Percentiles rank a stretch among this genome's conserved stretches.
phyloP scores from a whole-genome alignment of 1,139 yeast genomes.

The Protomyces inouyei region DNA sequence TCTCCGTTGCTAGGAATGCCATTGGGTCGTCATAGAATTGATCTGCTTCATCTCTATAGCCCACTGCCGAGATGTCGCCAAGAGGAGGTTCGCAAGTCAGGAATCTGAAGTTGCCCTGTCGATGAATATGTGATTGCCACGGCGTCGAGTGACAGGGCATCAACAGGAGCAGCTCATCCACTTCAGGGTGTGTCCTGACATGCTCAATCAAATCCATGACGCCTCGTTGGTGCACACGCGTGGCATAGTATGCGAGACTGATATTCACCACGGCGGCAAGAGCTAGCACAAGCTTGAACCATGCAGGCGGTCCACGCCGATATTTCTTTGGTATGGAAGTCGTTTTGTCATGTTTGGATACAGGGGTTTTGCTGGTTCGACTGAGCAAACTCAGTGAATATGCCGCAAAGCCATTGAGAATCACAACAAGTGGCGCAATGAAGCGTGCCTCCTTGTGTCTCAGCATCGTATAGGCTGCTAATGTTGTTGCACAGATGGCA shows the following conservation, averaged over 20 bases:
- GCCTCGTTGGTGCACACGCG: constrained; percentile 75
- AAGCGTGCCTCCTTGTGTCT: constrained; percentile 89
- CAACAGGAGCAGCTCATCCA: constrained; percentile 60
- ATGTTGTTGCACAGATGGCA: constrained; percentile 43
- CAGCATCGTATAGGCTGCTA: constrained; percentile 57
- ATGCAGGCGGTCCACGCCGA: neutral
- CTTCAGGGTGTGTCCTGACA: constrained; percentile 46
- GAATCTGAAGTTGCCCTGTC: constrained; percentile 55
- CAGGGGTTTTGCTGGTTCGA: neutral
- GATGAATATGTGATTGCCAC: constrained; percentile 78
- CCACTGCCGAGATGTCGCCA: constrained; percentile 21
- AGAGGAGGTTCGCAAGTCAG: constrained; percentile 92
- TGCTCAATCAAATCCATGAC: constrained; percentile 62
- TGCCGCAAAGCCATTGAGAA: constrained; percentile 49
- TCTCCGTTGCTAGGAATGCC: constrained; percentile 48
- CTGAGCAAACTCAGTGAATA: constrained; percentile 27
- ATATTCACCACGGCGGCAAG: constrained; percentile 41
- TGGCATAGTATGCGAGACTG: constrained; percentile 50
- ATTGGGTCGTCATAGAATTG: constrained; percentile 64
- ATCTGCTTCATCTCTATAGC: constrained; percentile 83
- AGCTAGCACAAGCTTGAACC: neutral
- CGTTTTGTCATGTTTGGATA: neutral
- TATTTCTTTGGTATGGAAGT: neutral
- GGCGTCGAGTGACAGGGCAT: constrained; percentile 98
- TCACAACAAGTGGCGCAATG: constrained; percentile 78